These are phyloP conservation scores for Blastobotrys indianensis DNA, from an alignment of 1,139 yeast species.

Conservation along the genomic window DNA sequence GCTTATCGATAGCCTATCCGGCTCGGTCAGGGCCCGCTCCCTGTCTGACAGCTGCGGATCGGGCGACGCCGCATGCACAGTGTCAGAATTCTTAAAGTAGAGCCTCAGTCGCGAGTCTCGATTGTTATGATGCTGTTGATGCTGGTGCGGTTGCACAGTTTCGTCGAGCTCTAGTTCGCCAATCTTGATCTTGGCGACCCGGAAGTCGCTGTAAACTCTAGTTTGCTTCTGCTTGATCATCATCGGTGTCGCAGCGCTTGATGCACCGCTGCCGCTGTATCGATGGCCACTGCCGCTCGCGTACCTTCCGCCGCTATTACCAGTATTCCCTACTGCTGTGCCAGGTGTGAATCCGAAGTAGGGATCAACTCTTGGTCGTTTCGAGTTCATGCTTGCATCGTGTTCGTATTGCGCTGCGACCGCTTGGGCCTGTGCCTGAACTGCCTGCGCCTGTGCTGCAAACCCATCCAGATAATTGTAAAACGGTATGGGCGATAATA, in stretches of 20 bases:
- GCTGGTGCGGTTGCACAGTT: background rate
- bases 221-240: slow-evolving; percentile 5
- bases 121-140: background rate
- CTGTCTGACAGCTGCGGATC: slow-evolving; percentile 13
- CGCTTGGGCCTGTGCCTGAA: too few species aligned
- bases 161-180: slow-evolving; percentile 21
- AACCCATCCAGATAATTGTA: too few species aligned
- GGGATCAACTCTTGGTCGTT: background rate
- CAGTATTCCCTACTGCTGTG: too few species aligned
- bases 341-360: background rate
- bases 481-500: too few species aligned
- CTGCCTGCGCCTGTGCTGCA: too few species aligned
- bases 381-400: too few species aligned
- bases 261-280: too few species aligned
- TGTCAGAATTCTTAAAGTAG: slow-evolving; percentile 18
- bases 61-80: slow-evolving; percentile 2
- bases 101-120: slow-evolving; percentile 21
- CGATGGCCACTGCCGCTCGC: too few species aligned
- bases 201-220: slow-evolving; percentile 21
- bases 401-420: too few species aligned
- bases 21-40: slow-evolving; percentile 22
- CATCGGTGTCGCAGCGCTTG: too few species aligned
- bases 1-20: slow-evolving; percentile 24
- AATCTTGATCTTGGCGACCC: slow-evolving; percentile 19
- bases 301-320: too few species aligned